These are phyloP conservation scores for Pyrus hybrid DNA, from an alignment of 331 rosid species.

Conservation along the genomic window DNA sequence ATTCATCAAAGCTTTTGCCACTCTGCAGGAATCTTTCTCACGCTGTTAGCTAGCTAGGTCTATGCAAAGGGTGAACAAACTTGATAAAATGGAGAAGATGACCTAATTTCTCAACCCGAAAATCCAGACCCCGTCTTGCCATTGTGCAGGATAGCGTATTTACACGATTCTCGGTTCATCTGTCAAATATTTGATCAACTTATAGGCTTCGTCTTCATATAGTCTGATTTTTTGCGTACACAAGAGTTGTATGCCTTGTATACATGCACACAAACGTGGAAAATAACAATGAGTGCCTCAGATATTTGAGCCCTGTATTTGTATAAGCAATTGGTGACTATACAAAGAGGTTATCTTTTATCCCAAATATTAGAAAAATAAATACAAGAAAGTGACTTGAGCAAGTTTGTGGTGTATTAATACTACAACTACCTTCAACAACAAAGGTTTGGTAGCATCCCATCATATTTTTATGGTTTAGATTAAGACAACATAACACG, in stretches of 20 bases:
- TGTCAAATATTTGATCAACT: not conserved
- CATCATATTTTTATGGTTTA: no score
- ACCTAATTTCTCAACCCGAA: slow-evolving; percentile 24
- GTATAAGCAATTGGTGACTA: not conserved
- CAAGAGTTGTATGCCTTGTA: slow-evolving; percentile 6
- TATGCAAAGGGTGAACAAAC: slow-evolving; percentile 70
- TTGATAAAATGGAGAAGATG: slow-evolving; percentile 83
- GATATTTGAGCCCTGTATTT: not conserved
- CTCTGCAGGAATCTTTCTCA: slow-evolving; percentile 59
- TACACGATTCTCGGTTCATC: not conserved
- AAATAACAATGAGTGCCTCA: not conserved
- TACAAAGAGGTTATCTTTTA: not conserved
- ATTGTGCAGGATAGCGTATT: not conserved
- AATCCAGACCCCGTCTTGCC: not conserved
- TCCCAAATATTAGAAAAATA: no score
- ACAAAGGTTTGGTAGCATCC: not conserved
- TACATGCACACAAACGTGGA: not conserved
- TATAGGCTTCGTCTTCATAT: no score
- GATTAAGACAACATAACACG: no score
- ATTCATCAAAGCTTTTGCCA: not conserved
- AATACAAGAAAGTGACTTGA: not conserved
- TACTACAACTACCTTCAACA: not conserved
- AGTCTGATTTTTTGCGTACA: slow-evolving; percentile 5
- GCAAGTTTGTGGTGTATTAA: not conserved
- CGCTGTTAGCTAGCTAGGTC: slow-evolving; percentile 52